A percentile compares a stretch with the other conserved stretches of the same genome.
phyloP scores from a whole-genome alignment of 2,329 filamentous ascomycete genomes.

The Lomentospora prolificans region DNA sequence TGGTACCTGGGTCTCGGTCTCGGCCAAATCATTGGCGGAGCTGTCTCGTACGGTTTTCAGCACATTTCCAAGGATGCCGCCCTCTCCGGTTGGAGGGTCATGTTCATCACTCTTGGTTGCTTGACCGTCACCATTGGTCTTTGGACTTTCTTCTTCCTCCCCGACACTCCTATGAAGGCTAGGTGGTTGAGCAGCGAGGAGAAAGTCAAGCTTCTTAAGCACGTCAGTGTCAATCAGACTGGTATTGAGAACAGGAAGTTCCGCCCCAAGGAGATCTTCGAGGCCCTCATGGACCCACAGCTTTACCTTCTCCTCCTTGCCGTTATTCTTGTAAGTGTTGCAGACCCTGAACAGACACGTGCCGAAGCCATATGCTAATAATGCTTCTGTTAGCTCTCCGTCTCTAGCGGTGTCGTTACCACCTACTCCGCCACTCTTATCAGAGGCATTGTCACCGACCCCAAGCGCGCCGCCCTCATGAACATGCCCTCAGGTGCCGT shows the following conservation, averaged over 20 bases:
- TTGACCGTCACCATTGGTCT: constrained; percentile 12
- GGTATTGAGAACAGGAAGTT: constrained; percentile 36
- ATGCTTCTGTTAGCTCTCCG: constrained; percentile 12
- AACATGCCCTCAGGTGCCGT: constrained; percentile 20
- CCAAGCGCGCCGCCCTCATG: constrained; percentile 8
- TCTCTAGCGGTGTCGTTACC: constrained; percentile 43
- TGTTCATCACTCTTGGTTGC: constrained; percentile 15
- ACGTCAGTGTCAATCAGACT: constrained; percentile 36
- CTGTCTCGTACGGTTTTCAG: constrained; percentile 23
- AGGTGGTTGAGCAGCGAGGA: constrained; percentile 11
- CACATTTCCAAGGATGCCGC: constrained; percentile 15
- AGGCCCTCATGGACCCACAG: constrained; percentile 48
- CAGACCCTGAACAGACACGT: not conserved
- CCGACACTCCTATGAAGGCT: constrained; percentile 11
- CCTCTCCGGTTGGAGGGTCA: constrained; percentile 15
- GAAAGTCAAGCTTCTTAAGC: constrained; percentile 42
- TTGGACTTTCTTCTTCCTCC: constrained; percentile 11
- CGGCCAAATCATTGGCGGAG: constrained; percentile 18
- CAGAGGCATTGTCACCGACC: constrained; percentile 6
- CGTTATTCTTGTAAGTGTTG: constrained; percentile 15
- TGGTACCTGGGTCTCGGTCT: constrained; percentile 10
- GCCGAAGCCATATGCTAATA: constrained; percentile 20
- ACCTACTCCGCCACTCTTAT: constrained; percentile 33
- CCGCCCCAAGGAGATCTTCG: constrained; percentile 39
- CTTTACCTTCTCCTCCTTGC: constrained; percentile 49